These are phyloP conservation scores for Mycena venus DNA, from an alignment of 768 basidiomycete species.

Conservation along the genomic window DNA sequence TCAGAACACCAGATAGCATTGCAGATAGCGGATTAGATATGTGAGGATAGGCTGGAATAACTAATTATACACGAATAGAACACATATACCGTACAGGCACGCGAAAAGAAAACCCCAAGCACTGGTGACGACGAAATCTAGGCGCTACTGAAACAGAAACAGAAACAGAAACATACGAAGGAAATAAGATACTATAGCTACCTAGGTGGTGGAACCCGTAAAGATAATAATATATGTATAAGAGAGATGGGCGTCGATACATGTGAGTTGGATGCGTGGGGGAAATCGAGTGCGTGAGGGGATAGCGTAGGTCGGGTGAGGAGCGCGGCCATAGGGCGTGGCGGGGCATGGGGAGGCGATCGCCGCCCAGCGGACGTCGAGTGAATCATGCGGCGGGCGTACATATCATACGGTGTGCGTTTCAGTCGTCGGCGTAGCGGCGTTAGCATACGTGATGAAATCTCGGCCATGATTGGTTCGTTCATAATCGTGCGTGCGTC, in stretches of 20 bases:
- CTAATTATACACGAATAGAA: slow-evolving; percentile 29
- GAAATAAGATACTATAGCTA: slow-evolving; percentile 4
- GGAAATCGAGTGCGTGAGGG: neutral
- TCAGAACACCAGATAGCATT: slow-evolving; percentile 30
- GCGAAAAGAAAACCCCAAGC: neutral
- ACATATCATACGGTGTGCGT: slow-evolving; percentile 12
- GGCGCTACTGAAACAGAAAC: neutral
- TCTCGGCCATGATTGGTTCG: slow-evolving; percentile 20
- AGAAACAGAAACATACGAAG: neutral
- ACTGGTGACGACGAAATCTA: slow-evolving; percentile 10
- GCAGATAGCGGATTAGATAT: slow-evolving; percentile 25
- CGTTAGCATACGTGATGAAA: slow-evolving; percentile 24
- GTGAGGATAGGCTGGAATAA: slow-evolving; percentile 11
- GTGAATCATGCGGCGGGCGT: slow-evolving; percentile 19
- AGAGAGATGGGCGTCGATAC: slow-evolving; percentile 3
- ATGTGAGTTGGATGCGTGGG: slow-evolving; percentile 8
- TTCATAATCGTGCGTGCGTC: neutral
- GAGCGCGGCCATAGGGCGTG: neutral
- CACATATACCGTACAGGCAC: slow-evolving; percentile 15
- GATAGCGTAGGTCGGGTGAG: neutral
- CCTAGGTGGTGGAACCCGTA: neutral
- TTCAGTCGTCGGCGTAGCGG: neutral
- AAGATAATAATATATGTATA: slow-evolving; percentile 23
- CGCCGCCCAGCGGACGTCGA: slow-evolving; percentile 9
- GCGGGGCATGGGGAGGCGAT: neutral